phyloP scores from a whole-genome alignment of 805 yeast genomes.

The Lipomyces yamadae region DNA sequence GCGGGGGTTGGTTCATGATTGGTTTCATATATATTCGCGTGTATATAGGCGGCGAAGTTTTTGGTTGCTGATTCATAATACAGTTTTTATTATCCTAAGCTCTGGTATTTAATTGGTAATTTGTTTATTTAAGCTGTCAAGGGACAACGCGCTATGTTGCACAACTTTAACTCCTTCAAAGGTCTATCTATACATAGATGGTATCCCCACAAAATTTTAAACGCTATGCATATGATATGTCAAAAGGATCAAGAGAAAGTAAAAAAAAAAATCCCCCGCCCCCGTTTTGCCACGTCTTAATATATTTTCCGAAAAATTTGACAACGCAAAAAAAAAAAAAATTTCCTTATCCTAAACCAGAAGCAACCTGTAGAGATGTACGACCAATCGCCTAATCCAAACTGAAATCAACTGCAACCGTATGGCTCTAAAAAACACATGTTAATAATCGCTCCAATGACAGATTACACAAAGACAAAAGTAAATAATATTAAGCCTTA shows the following conservation, averaged over 20 bases:
- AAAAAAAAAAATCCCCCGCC: neutral
- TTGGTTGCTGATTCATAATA: neutral
- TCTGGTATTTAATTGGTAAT: too few species aligned
- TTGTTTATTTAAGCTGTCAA: too few species aligned
- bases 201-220: too few species aligned
- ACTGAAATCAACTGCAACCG: neutral
- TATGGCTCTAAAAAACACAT: neutral
- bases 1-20: neutral
- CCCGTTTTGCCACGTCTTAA: neutral
- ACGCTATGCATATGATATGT: too few species aligned
- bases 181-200: too few species aligned
- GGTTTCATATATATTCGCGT: conserved; percentile 4
- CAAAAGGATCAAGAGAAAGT: neutral
- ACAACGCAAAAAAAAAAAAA: conserved; percentile 4
- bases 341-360: conserved; percentile 1
- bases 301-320: neutral
- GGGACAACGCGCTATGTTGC: too few species aligned
- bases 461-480: neutral
- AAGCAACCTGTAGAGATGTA: neutral
- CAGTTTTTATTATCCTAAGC: neutral
- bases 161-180: too few species aligned
- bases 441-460: neutral
- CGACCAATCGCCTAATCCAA: conserved; percentile 7
- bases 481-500: neutral
- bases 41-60: neutral